A percentile compares a stretch with the other conserved stretches of the same genome.
Conservation (phyloP, 768 basidiomycete species). For the Boletus subparvulus region DNA sequence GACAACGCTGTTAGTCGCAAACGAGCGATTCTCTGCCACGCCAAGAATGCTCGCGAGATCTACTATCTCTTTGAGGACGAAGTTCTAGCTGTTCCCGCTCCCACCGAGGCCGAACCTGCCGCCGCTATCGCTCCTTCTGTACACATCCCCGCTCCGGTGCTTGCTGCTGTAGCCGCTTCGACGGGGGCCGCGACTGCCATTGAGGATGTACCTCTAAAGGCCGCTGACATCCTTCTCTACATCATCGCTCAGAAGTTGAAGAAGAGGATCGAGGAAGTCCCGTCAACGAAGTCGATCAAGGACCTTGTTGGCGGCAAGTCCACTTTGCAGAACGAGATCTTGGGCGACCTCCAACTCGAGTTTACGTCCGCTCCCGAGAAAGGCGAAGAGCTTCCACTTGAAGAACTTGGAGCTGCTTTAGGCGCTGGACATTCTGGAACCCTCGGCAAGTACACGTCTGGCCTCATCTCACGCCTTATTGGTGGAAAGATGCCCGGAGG, state of each 20-base stretch:
- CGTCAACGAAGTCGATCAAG: slow-evolving; percentile 92
- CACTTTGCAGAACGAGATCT: slow-evolving; percentile 96
- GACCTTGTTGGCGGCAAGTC: slow-evolving; percentile 99
- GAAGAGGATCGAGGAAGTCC: slow-evolving; percentile 88
- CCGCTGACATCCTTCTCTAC: slow-evolving; percentile 79
- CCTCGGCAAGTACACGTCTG: slow-evolving; percentile 91
- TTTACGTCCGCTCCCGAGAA: slow-evolving; percentile 96
- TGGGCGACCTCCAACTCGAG: slow-evolving; percentile 95
- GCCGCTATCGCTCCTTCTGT: slow-evolving; percentile 40
- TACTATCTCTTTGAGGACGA: slow-evolving; percentile 98
- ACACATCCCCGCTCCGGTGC: slow-evolving; percentile 41
- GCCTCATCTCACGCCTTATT: slow-evolving; percentile 86
- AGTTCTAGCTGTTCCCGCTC: slow-evolving; percentile 31
- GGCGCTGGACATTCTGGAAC: slow-evolving; percentile 77
- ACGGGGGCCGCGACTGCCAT: slow-evolving; percentile 69
- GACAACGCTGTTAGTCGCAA: slow-evolving; percentile 83
- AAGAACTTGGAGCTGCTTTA: slow-evolving; percentile 89
- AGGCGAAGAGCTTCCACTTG: slow-evolving; percentile 94
- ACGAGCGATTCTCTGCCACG: slow-evolving; percentile 85
- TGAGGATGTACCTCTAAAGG: slow-evolving; percentile 90
- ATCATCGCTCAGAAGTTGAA: slow-evolving; percentile 98
- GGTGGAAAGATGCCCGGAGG: slow-evolving; percentile 99
- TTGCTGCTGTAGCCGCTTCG: slow-evolving; percentile 46
- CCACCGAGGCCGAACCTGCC: slow-evolving; percentile 34
- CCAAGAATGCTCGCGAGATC: slow-evolving; percentile 95